Evolutionary conservation across 163 green algal species (phyloP), one percentile per base, ranked within the genome.

Genomic region (Scenedesmus sp.): DNA sequence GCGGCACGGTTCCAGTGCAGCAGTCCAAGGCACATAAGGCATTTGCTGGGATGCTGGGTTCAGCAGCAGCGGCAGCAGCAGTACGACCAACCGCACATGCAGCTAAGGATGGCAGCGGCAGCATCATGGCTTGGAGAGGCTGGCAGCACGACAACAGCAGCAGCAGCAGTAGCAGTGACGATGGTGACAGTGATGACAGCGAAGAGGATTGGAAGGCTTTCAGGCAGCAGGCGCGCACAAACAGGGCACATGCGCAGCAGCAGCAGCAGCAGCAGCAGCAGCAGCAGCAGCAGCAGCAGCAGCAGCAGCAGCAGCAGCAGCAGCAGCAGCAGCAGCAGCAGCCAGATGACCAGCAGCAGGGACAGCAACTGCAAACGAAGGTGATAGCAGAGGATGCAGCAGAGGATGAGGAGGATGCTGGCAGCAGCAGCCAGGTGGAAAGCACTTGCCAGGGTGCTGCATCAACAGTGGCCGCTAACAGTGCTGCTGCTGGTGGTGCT

Each of bases 171-270:
- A 88, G 64, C 84, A 66, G 15, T 18, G 34, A 16, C 52, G 85
- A 83, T 7, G 59, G 18, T 59, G 70, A 62, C 0, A 81, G 56
- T 73, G 87, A 91, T 52, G 55, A 76, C 55, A 91, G 87, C 62
- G 70, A 91, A 13, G 73, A 86, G 8, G 87, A 91, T 4, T 91
- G 87, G 73, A n/a, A 77, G 56, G 54, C 62, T 1, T 85, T 86
- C 73, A 77, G 87, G 87, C 87, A 91, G 87, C 70, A 79, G 73
- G 64, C 54, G 81, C 15, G 62, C 62, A 56, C 4, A 6, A n/a
- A 10, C 46, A 59, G 46, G 10, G 34, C 76, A 20, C 8, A 82
- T 18, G 18, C 8, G 4, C 4, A 56, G n/a, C 26, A 15, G n/a
- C 18, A 7, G 74, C 66, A 76, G 66, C 66, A 76, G 66, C 66